Conservation (phyloP, 257 asterid species). For the Mitragyna speciosa region DNA sequence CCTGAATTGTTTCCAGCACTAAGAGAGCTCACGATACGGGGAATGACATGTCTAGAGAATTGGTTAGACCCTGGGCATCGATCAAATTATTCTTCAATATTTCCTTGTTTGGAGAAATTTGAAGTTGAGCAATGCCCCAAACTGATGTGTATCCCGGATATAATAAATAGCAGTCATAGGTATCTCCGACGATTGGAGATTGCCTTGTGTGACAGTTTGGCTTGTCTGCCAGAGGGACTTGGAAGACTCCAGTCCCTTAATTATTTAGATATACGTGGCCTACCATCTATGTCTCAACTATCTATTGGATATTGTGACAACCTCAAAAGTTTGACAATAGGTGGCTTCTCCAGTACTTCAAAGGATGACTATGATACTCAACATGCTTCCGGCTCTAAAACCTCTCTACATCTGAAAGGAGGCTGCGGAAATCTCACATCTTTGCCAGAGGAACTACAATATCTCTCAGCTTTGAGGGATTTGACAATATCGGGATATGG, state of each 20-base stretch:
- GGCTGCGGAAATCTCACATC: not conserved
- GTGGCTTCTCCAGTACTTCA: conserved; percentile 8
- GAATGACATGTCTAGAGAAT: conserved; percentile 20
- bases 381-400: not conserved
- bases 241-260: conserved; percentile 12
- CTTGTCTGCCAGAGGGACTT: conserved; percentile 9
- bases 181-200: conserved; percentile 6
- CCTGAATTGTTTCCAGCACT: conserved; percentile 11
- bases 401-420: not conserved
- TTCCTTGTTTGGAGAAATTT: conserved; percentile 2
- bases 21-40: not conserved
- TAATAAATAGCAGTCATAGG: not conserved
- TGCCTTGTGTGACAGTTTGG: not conserved
- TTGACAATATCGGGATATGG: conserved; percentile 12
- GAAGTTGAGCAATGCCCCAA: conserved; percentile 17
- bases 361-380: not conserved
- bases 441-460: conserved; percentile 16
- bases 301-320: conserved; percentile 1
- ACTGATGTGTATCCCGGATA: conserved; percentile 6
- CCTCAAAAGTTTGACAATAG: conserved; percentile 11
- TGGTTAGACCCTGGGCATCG: conserved; percentile 4
- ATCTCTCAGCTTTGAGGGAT: conserved; percentile 13
- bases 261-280: conserved; percentile 13
- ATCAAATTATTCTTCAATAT: not conserved
- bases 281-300: conserved; percentile 5